A percentile compares a stretch with the other conserved stretches of the same genome.
Evolutionary conservation across 495 filamentous ascomycete genomes (phyloP).

Genomic region (Talaromyces liani): DNA sequence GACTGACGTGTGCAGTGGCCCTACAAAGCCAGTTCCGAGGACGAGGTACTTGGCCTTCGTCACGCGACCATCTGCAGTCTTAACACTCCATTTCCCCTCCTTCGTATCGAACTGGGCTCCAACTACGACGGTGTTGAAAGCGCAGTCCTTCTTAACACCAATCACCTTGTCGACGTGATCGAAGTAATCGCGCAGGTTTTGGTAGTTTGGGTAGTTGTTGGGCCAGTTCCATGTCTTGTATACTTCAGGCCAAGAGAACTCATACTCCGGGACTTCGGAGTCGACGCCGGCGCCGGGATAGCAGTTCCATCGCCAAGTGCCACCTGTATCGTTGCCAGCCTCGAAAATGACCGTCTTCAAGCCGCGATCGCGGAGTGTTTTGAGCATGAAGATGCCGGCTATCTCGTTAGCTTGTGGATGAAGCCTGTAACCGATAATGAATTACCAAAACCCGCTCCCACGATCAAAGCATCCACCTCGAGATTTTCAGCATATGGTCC

Average conservation of each 20-base stretch:
- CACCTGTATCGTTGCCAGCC: conserved; percentile 39
- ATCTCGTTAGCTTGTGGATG: not conserved
- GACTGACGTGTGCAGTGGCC: not conserved
- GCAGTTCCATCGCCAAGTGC: conserved; percentile 20
- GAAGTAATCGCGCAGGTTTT: conserved; percentile 15
- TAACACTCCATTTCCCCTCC: conserved; percentile 1
- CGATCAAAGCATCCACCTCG: conserved; percentile 43
- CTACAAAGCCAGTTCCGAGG: no score
- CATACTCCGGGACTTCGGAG: conserved; percentile 14
- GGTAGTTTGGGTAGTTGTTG: not conserved
- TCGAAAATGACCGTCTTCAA: conserved; percentile 21
- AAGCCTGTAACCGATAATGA: not conserved
- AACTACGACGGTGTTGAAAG: conserved; percentile 13
- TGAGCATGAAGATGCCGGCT: not conserved
- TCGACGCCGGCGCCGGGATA: conserved; percentile 24
- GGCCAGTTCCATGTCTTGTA: conserved; percentile 10
- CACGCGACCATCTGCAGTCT: not conserved
- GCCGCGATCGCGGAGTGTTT: not conserved
- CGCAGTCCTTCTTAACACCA: conserved; percentile 14
- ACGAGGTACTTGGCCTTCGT: not conserved
- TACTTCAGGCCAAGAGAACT: conserved; percentile 17
- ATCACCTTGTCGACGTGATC: conserved; percentile 17
- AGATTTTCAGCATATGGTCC: conserved; percentile 24
- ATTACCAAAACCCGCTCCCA: conserved; percentile 44
- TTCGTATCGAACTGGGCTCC: not conserved